phyloP scores from a whole-genome alignment of 129 eudicot genomes.

The Artemisia argyi region DNA sequence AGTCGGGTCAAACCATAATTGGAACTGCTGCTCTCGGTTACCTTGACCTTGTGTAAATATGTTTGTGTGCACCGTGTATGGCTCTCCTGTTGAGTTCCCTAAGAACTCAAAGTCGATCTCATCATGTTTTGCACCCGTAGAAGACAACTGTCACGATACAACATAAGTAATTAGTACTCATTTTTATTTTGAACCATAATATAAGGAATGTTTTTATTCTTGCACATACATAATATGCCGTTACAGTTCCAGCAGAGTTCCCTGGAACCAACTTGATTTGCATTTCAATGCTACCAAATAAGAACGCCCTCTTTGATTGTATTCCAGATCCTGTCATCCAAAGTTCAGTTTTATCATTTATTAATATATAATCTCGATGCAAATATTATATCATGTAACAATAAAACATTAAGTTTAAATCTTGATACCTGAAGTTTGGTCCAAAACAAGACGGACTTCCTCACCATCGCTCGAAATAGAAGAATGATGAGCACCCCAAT shows the following conservation, averaged over 20 bases:
- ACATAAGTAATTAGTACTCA: background rate
- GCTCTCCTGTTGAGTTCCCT: constrained; percentile 67
- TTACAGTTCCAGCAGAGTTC: constrained; percentile 71
- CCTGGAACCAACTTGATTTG: constrained; percentile 52
- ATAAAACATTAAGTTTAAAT: no score
- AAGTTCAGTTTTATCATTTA: background rate
- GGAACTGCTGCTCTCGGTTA: constrained; percentile 65
- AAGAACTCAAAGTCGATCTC: constrained; percentile 86
- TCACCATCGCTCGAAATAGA: constrained; percentile 40
- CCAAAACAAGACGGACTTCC: constrained; percentile 52
- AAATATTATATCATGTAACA: no score
- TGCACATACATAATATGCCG: constrained; percentile 56
- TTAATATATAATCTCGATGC: no score
- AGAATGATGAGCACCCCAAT: constrained; percentile 58
- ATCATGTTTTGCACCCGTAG: constrained; percentile 56
- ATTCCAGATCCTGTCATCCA: constrained; percentile 52
- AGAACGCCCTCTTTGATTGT: constrained; percentile 43
- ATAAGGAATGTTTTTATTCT: background rate
- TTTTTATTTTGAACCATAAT: background rate
- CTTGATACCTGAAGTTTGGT: constrained; percentile 52
- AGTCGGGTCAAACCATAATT: constrained; percentile 75
- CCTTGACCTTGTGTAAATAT: constrained; percentile 62
- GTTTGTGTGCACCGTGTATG: constrained; percentile 75
- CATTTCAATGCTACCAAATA: constrained; percentile 66
- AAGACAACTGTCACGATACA: constrained; percentile 41